phyloP scores from a whole-genome alignment of 176 grass and related monocot genomes.

The bread wheat (Triticum aestivum) region DNA sequence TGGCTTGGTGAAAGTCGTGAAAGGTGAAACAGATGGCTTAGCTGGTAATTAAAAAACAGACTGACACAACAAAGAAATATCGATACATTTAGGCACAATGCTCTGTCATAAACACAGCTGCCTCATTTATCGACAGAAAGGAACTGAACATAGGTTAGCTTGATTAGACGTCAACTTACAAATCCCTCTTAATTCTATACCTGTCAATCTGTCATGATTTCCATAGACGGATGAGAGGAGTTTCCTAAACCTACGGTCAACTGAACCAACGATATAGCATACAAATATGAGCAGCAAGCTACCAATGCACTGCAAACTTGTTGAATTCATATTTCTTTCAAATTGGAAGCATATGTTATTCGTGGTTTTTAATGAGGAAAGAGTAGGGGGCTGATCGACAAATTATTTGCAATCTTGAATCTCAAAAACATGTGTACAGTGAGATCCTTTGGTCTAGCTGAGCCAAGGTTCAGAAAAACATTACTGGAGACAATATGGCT shows the following conservation, averaged over 20 bases:
- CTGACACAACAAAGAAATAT: neutral
- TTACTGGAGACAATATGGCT: neutral
- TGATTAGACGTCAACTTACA: neutral
- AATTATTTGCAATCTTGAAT: neutral
- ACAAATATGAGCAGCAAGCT: neutral
- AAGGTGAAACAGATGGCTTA: neutral
- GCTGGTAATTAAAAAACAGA: neutral
- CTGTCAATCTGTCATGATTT: slow-evolving; percentile 11
- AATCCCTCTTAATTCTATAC: neutral
- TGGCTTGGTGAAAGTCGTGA: neutral
- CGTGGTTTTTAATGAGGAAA: neutral
- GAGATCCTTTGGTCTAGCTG: neutral
- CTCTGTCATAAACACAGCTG: neutral
- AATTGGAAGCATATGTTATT: neutral
- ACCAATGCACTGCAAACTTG: neutral
- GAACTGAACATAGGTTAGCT: neutral
- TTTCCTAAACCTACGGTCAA: neutral
- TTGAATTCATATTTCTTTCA: neutral
- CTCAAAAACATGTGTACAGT: neutral
- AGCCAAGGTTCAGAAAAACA: slow-evolving; percentile 1
- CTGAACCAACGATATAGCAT: neutral
- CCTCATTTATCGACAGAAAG: neutral
- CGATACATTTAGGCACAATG: slow-evolving; percentile 1
- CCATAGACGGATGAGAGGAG: neutral
- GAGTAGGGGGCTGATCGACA: neutral